These are phyloP conservation scores for Phytophthora pluvialis DNA, from an alignment of 352 stramenopile genomes.

Conservation along the genomic window DNA sequence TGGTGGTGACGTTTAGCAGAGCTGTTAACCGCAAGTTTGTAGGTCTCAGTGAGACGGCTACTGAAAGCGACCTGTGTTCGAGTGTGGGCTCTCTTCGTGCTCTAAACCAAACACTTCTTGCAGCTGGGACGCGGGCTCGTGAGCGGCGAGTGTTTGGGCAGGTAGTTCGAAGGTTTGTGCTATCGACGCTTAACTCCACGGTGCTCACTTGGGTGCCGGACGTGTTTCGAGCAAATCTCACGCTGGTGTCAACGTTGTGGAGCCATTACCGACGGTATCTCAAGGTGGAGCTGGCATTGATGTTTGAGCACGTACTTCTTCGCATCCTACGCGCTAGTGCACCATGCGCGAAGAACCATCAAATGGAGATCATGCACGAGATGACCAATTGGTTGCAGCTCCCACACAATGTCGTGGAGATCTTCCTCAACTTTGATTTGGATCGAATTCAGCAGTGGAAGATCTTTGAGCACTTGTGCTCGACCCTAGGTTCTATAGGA, in stretches of 20 bases:
- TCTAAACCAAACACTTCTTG: conserved; percentile 75
- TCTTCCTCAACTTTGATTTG: conserved; percentile 91
- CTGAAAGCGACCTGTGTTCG: conserved; percentile 58
- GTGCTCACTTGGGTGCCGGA: conserved; percentile 61
- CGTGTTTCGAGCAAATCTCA: conserved; percentile 69
- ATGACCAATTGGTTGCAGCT: conserved; percentile 82
- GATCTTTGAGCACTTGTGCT: conserved; percentile 88
- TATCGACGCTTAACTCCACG: conserved; percentile 72
- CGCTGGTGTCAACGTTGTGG: conserved; percentile 80
- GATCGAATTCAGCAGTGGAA: conserved; percentile 90
- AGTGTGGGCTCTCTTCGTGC: conserved; percentile 75
- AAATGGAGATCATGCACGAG: conserved; percentile 83
- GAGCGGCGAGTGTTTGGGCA: conserved; percentile 77
- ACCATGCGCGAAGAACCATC: conserved; percentile 53
- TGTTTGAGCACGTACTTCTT: conserved; percentile 86
- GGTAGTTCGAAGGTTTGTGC: conserved; percentile 78
- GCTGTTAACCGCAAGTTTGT: conserved; percentile 65
- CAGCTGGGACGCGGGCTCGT: conserved; percentile 48
- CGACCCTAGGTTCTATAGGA: conserved; percentile 72
- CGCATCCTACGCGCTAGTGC: conserved; percentile 68
- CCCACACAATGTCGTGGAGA: conserved; percentile 87
- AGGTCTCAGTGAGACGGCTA: conserved; percentile 36
- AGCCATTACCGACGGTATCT: conserved; percentile 85
- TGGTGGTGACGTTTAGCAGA: conserved; percentile 79
- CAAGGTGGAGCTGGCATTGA: conserved; percentile 82